Conservation (phyloP, 331 rosid genomes). For the Cucumis variabilis region DNA sequence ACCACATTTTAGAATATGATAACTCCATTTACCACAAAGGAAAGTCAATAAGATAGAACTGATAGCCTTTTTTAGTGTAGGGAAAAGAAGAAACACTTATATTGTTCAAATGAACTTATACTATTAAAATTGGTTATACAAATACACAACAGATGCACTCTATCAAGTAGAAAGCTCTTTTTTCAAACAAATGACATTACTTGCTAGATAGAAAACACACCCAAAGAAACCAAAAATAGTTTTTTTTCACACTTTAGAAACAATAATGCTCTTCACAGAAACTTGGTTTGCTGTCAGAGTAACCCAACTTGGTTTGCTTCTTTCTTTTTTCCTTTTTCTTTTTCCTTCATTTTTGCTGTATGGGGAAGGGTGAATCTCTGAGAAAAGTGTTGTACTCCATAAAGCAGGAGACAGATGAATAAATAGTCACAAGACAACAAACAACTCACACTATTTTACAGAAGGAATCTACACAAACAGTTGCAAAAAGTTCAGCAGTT, state of each 20-base stretch:
- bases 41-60: not conserved
- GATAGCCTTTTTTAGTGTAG: not conserved
- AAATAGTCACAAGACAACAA: slow-evolving; percentile 35
- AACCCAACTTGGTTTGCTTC: slow-evolving; percentile 24
- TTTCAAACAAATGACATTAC: slow-evolving; percentile 37
- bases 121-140: not conserved
- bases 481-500: slow-evolving; percentile 34
- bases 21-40: not conserved
- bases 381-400: slow-evolving; percentile 1
- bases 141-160: slow-evolving; percentile 28
- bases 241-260: slow-evolving; percentile 34
- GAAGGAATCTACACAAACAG: slow-evolving; percentile 35
- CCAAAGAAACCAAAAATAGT: slow-evolving; percentile 26
- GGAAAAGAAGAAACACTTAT: not conserved
- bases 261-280: slow-evolving; percentile 29
- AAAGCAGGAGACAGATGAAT: slow-evolving; percentile 7
- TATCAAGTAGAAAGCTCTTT: slow-evolving; percentile 14
- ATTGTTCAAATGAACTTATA: slow-evolving; percentile 29
- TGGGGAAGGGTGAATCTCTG: slow-evolving; percentile 29
- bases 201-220: slow-evolving; percentile 32
- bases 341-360: slow-evolving; percentile 25
- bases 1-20: slow-evolving; percentile 45
- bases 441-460: slow-evolving; percentile 40
- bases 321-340: not conserved
- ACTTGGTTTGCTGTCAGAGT: slow-evolving; percentile 16